phyloP scores from a whole-genome alignment of 495 filamentous ascomycete species.

The Sphaerosporella brunnea region DNA sequence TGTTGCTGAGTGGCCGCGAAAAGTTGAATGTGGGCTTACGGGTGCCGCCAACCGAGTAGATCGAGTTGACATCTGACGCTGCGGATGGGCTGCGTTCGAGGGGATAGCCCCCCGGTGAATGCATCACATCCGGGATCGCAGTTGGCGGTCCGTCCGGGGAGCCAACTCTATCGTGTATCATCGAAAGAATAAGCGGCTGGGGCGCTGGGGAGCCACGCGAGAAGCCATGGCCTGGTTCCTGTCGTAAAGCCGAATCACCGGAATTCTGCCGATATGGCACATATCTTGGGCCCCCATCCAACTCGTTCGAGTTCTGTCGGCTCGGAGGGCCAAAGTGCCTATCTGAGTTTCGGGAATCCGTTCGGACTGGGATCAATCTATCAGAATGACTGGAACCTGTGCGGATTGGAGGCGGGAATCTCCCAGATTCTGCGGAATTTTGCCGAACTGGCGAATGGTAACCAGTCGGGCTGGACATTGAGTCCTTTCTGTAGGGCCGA shows the following conservation, averaged over 20 bases:
- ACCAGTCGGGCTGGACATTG: constrained; percentile 10
- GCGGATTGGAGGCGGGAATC: constrained; percentile 16
- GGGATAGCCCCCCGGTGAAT: constrained; percentile 27
- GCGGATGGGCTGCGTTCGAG: constrained; percentile 27
- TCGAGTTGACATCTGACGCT: constrained; percentile 27
- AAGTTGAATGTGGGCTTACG: constrained; percentile 77
- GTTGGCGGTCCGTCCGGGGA: too few species aligned
- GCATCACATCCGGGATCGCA: too few species aligned
- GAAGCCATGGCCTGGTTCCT: not conserved
- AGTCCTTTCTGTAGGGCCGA: constrained; percentile 22
- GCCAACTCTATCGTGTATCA: constrained; percentile 1
- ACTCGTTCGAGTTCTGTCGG: constrained; percentile 15
- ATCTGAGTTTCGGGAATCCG: constrained; percentile 19
- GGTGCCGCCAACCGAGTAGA: constrained; percentile 37
- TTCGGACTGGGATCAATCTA: constrained; percentile 15
- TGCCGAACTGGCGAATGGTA: constrained; percentile 12
- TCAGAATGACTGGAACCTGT: constrained; percentile 15
- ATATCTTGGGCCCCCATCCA: constrained; percentile 12
- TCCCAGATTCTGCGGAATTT: constrained; percentile 15
- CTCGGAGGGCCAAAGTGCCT: constrained; percentile 13
- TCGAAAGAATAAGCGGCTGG: constrained; percentile 2
- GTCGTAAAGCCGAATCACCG: constrained; percentile 3
- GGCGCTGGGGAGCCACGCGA: not conserved
- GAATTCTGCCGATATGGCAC: constrained; percentile 19
- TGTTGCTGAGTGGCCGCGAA: constrained; percentile 70